These are phyloP conservation scores for Dictyostelium discoideum DNA, from an alignment of 78 protist species.

Conservation along the genomic window DNA sequence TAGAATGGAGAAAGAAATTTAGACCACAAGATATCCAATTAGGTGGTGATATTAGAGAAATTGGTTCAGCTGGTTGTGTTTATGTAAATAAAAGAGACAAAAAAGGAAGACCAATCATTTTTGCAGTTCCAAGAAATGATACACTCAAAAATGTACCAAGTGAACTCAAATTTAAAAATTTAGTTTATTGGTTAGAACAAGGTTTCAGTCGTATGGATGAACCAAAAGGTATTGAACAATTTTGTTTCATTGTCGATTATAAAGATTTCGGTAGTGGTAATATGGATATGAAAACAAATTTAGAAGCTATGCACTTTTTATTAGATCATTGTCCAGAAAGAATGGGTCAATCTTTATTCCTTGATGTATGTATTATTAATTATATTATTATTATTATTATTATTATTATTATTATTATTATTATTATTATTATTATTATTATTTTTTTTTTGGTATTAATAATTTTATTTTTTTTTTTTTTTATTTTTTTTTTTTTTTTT, in stretches of 20 bases:
- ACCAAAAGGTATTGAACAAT: constrained; percentile 59
- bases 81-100: constrained; percentile 47
- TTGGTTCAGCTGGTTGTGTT: constrained; percentile 43
- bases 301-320: constrained; percentile 60
- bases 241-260: constrained; percentile 70
- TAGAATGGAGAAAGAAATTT: constrained; percentile 55
- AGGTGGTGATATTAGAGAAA: constrained; percentile 23
- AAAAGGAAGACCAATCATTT: constrained; percentile 68
- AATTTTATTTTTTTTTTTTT: too few relatives aligned
- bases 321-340: constrained; percentile 71
- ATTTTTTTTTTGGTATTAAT: background rate
- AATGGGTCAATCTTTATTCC: constrained; percentile 47
- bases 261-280: constrained; percentile 53
- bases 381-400: background rate
- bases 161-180: constrained; percentile 24
- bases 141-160: constrained; percentile 34
- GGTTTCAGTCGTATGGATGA: constrained; percentile 68
- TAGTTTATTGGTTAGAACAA: constrained; percentile 48
- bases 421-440: background rate
- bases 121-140: constrained; percentile 68
- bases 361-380: background rate
- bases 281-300: constrained; percentile 68
- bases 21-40: constrained; percentile 70
- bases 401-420: too few relatives aligned
- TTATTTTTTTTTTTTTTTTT: background rate